These are phyloP conservation scores for Notholithocarpus densiflorus DNA, from an alignment of 306 rosid species.

Conservation along the genomic window DNA sequence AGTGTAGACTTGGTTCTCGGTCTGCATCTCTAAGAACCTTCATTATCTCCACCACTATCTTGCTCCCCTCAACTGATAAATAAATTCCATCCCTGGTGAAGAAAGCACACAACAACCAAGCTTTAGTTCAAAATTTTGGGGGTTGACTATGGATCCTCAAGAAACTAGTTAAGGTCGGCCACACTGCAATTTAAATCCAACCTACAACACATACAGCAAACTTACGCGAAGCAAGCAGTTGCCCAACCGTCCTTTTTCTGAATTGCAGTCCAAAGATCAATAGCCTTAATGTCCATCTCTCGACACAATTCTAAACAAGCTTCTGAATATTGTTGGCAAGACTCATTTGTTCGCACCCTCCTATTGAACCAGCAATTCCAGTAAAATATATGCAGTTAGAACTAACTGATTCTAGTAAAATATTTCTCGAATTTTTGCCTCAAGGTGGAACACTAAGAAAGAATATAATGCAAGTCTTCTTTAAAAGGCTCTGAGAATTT, in stretches of 20 bases:
- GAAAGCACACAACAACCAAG: background rate
- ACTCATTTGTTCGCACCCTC: conserved; percentile 40
- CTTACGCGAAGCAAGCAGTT: conserved; percentile 60
- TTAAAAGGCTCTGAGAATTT: conserved; percentile 46
- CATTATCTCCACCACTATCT: conserved; percentile 60
- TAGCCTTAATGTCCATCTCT: conserved; percentile 49
- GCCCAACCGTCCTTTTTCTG: conserved; percentile 53
- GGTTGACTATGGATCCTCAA: background rate
- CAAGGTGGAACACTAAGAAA: conserved; percentile 64
- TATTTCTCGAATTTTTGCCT: conserved; percentile 28
- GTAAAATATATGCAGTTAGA: background rate
- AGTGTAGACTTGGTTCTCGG: conserved; percentile 60
- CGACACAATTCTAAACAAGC: conserved; percentile 66
- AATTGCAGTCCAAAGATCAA: conserved; percentile 57
- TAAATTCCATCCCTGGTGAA: conserved; percentile 71
- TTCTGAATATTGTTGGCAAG: conserved; percentile 58
- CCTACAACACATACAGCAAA: background rate
- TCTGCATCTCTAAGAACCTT: conserved; percentile 55
- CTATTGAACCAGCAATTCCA: background rate
- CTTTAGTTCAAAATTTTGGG: background rate
- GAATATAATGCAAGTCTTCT: conserved; percentile 54
- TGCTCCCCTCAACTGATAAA: conserved; percentile 57
- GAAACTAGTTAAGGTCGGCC: no score
- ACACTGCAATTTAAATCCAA: background rate
- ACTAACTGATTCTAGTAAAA: background rate